phyloP scores from a whole-genome alignment of 1,139 yeast genomes.

The Pichia sp. region DNA sequence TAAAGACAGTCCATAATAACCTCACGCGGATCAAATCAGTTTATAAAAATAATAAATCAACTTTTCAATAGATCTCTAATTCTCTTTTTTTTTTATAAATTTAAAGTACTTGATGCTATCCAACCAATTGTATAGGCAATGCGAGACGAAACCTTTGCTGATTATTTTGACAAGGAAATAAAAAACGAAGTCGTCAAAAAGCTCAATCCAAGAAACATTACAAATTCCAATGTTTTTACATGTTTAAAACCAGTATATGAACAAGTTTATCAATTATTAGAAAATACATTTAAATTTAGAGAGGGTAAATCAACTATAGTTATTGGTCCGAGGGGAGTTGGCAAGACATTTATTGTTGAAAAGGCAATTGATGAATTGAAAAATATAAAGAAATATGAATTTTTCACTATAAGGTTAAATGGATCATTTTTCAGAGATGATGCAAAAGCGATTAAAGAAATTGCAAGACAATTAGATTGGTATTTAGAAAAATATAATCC shows the following conservation, averaged over 20 bases:
- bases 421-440: conserved; percentile 77
- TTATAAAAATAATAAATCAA: too few species aligned
- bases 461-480: conserved; percentile 73
- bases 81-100: too few species aligned
- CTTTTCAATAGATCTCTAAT: too few species aligned
- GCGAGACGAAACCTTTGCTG: background rate
- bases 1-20: too few species aligned
- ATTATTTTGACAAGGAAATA: background rate
- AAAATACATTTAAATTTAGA: conserved; percentile 57
- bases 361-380: conserved; percentile 47
- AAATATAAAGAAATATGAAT: conserved; percentile 34
- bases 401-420: conserved; percentile 56
- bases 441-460: conserved; percentile 70
- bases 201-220: conserved; percentile 11
- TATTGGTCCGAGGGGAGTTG: conserved; percentile 76
- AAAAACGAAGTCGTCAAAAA: conserved; percentile 4
- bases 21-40: too few species aligned
- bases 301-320: conserved; percentile 80
- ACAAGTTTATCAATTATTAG: conserved; percentile 52
- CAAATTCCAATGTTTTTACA: background rate
- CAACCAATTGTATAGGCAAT: background rate
- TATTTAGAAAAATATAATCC: conserved; percentile 24
- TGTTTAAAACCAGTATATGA: conserved; percentile 31
- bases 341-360: conserved; percentile 64
- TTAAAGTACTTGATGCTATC: background rate